Evolutionary conservation across 2,329 filamentous ascomycete species (phyloP).

Genomic region (Aspergillus fumigatiaffinis): DNA sequence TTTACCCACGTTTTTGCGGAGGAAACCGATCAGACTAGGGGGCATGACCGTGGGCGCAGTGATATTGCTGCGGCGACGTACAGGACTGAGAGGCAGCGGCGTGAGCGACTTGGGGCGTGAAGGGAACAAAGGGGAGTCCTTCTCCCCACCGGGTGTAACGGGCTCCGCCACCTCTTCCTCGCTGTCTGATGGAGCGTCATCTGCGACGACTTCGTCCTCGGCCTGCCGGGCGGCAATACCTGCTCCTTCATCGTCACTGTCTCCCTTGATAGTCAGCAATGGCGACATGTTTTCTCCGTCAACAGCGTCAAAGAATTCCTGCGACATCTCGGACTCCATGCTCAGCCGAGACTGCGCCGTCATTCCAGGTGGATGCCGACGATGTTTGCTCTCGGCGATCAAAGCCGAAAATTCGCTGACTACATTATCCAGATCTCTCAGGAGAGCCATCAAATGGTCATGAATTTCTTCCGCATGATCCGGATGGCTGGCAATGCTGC

Average conservation of each 20-base stretch:
- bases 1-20: constrained; percentile 97
- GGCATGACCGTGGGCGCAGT: constrained; percentile 71
- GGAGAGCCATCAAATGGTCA: constrained; percentile 76
- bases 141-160: constrained; percentile 31
- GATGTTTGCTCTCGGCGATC: constrained; percentile 72
- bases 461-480: constrained; percentile 66
- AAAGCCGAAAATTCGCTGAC: constrained; percentile 77
- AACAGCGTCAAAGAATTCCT: constrained; percentile 94
- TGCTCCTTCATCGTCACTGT: constrained; percentile 64
- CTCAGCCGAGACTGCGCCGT: constrained; percentile 60
- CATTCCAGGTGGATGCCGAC: constrained; percentile 57
- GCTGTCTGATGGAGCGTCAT: constrained; percentile 62
- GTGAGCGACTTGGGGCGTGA: constrained; percentile 68
- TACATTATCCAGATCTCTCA: constrained; percentile 79
- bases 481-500: constrained; percentile 27
- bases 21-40: constrained; percentile 86
- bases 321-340: constrained; percentile 74
- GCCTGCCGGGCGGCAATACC: constrained; percentile 47
- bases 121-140: constrained; percentile 61
- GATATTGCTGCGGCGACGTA: constrained; percentile 67
- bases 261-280: constrained; percentile 70
- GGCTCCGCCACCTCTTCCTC: constrained; percentile 49
- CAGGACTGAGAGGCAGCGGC: constrained; percentile 68
- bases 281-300: constrained; percentile 60
- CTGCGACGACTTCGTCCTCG: constrained; percentile 51